A percentile compares a stretch with the other conserved stretches of the same genome.
Evolutionary conservation across 495 filamentous ascomycete genomes (phyloP).

Genomic region (Tuber magnatum): DNA sequence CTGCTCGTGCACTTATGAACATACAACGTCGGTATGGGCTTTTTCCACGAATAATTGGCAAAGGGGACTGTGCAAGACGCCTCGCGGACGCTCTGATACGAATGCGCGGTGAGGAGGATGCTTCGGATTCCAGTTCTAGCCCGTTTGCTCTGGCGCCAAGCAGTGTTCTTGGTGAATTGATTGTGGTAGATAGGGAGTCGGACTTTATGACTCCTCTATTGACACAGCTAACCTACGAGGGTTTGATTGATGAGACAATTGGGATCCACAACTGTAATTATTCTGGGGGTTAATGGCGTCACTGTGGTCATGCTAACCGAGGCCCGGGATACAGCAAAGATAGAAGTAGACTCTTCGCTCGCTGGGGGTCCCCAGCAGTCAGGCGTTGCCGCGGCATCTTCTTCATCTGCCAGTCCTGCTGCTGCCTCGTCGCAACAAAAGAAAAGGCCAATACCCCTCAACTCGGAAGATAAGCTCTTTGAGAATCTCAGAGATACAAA

Average conservation of each 20-base stretch:
- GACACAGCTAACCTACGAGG: constrained; percentile 95
- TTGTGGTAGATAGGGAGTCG: constrained; percentile 91
- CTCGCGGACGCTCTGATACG: constrained; percentile 82
- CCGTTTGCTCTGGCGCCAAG: constrained; percentile 76
- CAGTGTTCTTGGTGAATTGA: constrained; percentile 73
- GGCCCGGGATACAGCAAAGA: constrained; percentile 54
- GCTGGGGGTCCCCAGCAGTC: constrained; percentile 62
- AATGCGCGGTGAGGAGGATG: constrained; percentile 85
- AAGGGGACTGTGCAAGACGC: constrained; percentile 85
- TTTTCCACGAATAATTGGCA: constrained; percentile 91
- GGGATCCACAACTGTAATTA: constrained; percentile 60
- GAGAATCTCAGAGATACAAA: constrained; percentile 84
- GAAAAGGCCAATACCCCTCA: constrained; percentile 85
- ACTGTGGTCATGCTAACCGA: constrained; percentile 3
- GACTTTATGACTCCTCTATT: constrained; percentile 86
- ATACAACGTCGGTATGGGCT: constrained; percentile 87
- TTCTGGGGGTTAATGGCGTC: background rate
- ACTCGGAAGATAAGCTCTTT: constrained; percentile 83
- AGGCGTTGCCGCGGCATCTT: constrained; percentile 48
- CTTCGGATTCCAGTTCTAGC: constrained; percentile 59
- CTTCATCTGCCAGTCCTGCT: constrained; percentile 50
- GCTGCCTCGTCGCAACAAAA: constrained; percentile 53
- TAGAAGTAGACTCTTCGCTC: constrained; percentile 87
- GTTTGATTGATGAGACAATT: constrained; percentile 88
- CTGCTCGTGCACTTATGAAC: constrained; percentile 89